Base-by-base conservation (phyloP, 2,329 filamentous ascomycete genomes). In the Xylariaceae sp. region DNA sequence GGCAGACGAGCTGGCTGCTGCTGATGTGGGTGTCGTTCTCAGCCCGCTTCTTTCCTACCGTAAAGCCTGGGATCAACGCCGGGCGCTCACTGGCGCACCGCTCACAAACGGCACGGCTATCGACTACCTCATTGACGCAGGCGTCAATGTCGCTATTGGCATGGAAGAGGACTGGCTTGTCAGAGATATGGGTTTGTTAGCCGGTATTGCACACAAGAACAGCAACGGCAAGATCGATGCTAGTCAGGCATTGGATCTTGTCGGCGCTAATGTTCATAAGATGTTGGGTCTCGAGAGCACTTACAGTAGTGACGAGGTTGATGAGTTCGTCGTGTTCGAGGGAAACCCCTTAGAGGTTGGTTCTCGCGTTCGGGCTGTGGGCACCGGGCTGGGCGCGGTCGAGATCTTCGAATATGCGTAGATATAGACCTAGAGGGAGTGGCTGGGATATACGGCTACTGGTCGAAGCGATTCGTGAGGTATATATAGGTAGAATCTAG, bases 31-130 rank as follows among this genome's bases (percentile, higher is more conserved):
- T 59, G 82, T 89, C 17, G 79, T 88, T 30, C 78, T 89, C 1
- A 76, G 81, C 0, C 85, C 85, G 1, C 70, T 86, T 10, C 80
- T 83, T 63, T 79, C 82, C 0, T 84, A 82, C 66, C 77, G 79
- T 1, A 71, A 69, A 2, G 71, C 69, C 0, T 89, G 86, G 86
- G 84, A 88, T 62, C 76, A 86, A 71, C 80, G 84, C 0, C 81
- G 85, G 1, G 80, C 83, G 0, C 74, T 88, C 9, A 80, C 83
- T 0, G 86, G 86, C 1, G 85, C 86, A 4, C 86, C 86, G 1
- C 76, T 88, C 0, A 86, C 85, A 0, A 86, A 87, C 65, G 84
- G 85, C 30, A 88, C 86, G 0, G 79, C 79, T 0, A 74, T 86
- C 3, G 84, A 88, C 62, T 71, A 68, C 10, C 77, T 89, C 1